phyloP scores from a whole-genome alignment of 768 basidiomycete species.

The Lentinula sp. region DNA sequence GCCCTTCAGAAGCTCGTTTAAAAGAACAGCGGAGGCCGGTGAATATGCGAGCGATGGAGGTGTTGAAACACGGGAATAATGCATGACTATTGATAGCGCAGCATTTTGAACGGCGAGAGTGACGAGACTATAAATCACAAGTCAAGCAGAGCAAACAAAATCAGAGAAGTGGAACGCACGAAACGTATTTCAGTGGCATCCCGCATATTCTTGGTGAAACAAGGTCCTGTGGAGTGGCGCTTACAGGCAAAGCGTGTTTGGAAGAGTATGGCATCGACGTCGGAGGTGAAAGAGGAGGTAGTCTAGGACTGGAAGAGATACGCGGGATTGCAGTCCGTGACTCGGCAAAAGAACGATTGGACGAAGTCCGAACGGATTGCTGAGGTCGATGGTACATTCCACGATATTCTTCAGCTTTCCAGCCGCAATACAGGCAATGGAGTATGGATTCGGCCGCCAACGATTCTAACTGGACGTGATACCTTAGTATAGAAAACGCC shows the following conservation, averaged over 20 bases:
- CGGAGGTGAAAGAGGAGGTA: conserved; percentile 48
- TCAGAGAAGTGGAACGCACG: conserved; percentile 44
- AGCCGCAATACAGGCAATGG: neutral
- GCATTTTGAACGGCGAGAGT: conserved; percentile 94
- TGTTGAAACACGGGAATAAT: conserved; percentile 91
- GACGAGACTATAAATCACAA: conserved; percentile 45
- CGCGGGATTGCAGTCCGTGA: conserved; percentile 25
- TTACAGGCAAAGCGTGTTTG: conserved; percentile 30
- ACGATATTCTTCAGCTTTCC: neutral
- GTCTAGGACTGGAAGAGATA: conserved; percentile 27
- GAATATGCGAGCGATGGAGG: conserved; percentile 80
- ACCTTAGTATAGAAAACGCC: neutral
- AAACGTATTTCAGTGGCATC: conserved; percentile 74
- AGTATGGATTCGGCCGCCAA: neutral
- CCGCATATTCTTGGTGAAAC: conserved; percentile 55
- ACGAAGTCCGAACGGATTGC: conserved; percentile 47
- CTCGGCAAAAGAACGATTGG: conserved; percentile 24
- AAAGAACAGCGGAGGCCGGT: conserved; percentile 87
- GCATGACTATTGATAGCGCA: conserved; percentile 94
- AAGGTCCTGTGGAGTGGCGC: conserved; percentile 18
- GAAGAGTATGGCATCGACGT: conserved; percentile 29
- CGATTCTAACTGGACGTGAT: neutral
- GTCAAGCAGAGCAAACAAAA: conserved; percentile 3
- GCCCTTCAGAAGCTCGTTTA: conserved; percentile 94
- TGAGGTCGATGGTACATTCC: conserved; percentile 56